phyloP scores from a whole-genome alignment of 2,329 filamentous ascomycete genomes.

The Myriosclerotinia scirpicola region DNA sequence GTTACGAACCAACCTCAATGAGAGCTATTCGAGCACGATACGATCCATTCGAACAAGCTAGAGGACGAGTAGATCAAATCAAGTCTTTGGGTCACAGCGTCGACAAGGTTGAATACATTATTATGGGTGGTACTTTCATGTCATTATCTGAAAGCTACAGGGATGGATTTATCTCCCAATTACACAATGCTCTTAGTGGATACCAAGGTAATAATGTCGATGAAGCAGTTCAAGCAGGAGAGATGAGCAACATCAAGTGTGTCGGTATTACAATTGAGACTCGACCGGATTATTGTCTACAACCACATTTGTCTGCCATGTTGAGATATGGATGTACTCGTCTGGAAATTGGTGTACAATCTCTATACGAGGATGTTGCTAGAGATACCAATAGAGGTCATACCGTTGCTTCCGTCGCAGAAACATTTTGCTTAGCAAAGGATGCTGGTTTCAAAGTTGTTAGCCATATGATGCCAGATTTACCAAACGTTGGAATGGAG shows the following conservation, averaged over 20 bases:
- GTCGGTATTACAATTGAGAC: constrained; percentile 99
- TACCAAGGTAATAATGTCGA: constrained; percentile 95
- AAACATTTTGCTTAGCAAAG: constrained; percentile 96
- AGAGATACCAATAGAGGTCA: constrained; percentile 96
- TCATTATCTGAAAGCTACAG: constrained; percentile 85
- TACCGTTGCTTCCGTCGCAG: constrained; percentile 90
- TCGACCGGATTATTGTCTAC: constrained; percentile 91
- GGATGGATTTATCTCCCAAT: constrained; percentile 89
- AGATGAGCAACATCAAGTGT: constrained; percentile 97
- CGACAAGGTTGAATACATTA: constrained; percentile 99
- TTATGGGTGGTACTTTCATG: constrained; percentile 99
- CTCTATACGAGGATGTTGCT: constrained; percentile 96
- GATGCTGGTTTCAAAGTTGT: constrained; percentile 99
- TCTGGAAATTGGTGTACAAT: constrained; percentile 93
- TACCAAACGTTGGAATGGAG: constrained; percentile 98
- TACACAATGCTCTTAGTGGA: constrained; percentile 95
- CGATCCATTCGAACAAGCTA: constrained; percentile 95
- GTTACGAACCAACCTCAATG: constrained; percentile 98
- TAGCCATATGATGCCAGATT: constrained; percentile 99
- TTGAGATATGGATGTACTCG: constrained; percentile 96
- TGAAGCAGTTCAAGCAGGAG: constrained; percentile 88
- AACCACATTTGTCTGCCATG: constrained; percentile 95
- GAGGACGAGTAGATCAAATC: constrained; percentile 94
- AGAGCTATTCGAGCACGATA: constrained; percentile 94
- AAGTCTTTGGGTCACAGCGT: constrained; percentile 94